Base-by-base conservation (phyloP, 495 filamentous ascomycete genomes). In the Annulohypoxylon bovei region DNA sequence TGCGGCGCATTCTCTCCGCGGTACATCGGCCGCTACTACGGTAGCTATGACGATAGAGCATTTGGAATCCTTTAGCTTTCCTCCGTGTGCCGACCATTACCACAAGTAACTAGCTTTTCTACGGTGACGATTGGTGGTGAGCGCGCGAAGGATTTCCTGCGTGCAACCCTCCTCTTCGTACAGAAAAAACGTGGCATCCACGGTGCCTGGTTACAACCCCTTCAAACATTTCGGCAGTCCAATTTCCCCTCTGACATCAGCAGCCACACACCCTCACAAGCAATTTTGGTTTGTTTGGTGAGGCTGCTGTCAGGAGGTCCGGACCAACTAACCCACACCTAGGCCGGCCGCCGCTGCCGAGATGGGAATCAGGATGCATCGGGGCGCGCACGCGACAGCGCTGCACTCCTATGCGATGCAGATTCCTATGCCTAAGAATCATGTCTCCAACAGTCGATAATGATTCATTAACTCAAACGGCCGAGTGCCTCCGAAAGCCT, bases 151-250 rank as follows among this genome's bases (percentile, higher is more conserved):
- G 70, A 72, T 65, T 66, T 20, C 23, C 18, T 57, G 35, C 58
- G 65, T 72, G 60, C 65, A 56, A 72, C 70, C 70, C 70, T 72
- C 70, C 65, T 20, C 59, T 53, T 49, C 39, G 40, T 30, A 18
- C 27, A 54, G 28, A 62, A 59, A 72, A 72, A 72, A 72, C 70
- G 70, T 72, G 70, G 70, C 70, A 65, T 68, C 70, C 70, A 65
- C 39, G 65, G 65, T 61, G 30, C 70, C 70, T 72, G 65, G 60
- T 68, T 68, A 61, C 46, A 65, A 72, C 69, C 63, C 64, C 58
- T 59, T 67, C 53, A 67, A 58, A 72, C 55, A 30, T 18, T 40
- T 61, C 70, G 70, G 70, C 56, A 72, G 65, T 72, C 70, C 57
- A 68, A 55, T 65, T 63, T 61, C 65, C 39, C 61, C 65, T 68